Conservation (phyloP, 2,329 filamentous ascomycete species). For the Diaporthe sp. region DNA sequence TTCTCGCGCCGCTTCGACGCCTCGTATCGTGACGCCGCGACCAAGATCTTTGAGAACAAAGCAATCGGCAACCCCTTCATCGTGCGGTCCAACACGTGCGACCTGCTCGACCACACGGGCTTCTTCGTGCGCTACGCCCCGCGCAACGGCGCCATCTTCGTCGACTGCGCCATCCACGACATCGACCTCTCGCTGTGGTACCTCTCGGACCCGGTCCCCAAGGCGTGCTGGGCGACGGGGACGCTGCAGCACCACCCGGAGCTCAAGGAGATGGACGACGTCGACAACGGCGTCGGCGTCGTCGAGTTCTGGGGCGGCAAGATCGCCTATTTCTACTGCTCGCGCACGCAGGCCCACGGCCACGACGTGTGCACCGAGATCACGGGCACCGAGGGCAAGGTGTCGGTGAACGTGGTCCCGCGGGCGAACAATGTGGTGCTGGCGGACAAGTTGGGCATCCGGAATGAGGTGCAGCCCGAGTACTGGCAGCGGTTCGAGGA, state of each 20-base stretch:
- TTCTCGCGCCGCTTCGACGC: constrained; percentile 76
- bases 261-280: constrained; percentile 67
- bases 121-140: constrained; percentile 78
- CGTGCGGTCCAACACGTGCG: constrained; percentile 75
- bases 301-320: constrained; percentile 75
- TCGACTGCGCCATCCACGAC: constrained; percentile 79
- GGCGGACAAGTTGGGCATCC: constrained; percentile 58
- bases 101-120: constrained; percentile 73
- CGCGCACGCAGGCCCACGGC: constrained; percentile 76
- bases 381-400: constrained; percentile 74
- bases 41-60: constrained; percentile 62
- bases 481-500: constrained; percentile 74
- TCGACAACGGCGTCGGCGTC: constrained; percentile 74
- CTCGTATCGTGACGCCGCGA: constrained; percentile 72
- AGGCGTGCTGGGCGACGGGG: constrained; percentile 67
- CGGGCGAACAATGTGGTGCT: constrained; percentile 65
- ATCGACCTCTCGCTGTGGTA: constrained; percentile 76
- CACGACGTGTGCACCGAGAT: constrained; percentile 77
- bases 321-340: constrained; percentile 74
- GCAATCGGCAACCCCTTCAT: constrained; percentile 70
- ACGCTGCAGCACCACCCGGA: constrained; percentile 71
- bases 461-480: constrained; percentile 69
- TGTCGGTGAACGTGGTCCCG: constrained; percentile 71
- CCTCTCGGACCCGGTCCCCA: constrained; percentile 67
- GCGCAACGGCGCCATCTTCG: constrained; percentile 76